Conservation (phyloP, 495 filamentous ascomycete species). For the Tuber brumale region DNA sequence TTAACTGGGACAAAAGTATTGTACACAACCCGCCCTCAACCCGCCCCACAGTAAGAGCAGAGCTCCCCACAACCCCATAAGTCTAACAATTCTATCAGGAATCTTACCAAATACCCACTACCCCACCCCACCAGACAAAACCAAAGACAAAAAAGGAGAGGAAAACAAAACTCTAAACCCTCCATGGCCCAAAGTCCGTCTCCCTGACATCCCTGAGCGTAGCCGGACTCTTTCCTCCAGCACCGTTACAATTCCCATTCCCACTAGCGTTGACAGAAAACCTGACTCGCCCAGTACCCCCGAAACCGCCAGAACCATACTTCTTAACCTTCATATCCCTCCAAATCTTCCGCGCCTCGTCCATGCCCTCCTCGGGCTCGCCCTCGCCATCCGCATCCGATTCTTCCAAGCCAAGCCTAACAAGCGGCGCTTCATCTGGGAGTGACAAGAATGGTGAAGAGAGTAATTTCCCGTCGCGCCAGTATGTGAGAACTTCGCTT, state of each 20-base stretch:
- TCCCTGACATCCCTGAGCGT: conserved; percentile 37
- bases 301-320: conserved; percentile 16
- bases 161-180: conserved; percentile 21
- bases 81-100: not conserved
- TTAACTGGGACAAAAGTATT: not conserved
- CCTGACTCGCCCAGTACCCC: conserved; percentile 14
- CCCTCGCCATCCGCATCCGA: not conserved
- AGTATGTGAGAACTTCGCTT: not conserved
- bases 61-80: not conserved
- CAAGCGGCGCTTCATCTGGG: not conserved
- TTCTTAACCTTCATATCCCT: conserved; percentile 26
- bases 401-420: not conserved
- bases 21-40: not conserved
- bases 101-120: not conserved
- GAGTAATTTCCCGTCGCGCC: not conserved
- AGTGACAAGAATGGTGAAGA: not conserved
- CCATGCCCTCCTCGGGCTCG: not conserved
- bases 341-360: conserved; percentile 31
- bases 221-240: conserved; percentile 21
- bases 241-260: not conserved
- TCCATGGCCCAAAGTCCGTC: conserved; percentile 41
- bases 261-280: conserved; percentile 7
- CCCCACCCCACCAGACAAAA: not conserved
- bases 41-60: not conserved
- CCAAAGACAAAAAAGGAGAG: not conserved